These are phyloP conservation scores for Cryomyces minteri DNA, from an alignment of 495 filamentous ascomycete species.

Conservation along the genomic window DNA sequence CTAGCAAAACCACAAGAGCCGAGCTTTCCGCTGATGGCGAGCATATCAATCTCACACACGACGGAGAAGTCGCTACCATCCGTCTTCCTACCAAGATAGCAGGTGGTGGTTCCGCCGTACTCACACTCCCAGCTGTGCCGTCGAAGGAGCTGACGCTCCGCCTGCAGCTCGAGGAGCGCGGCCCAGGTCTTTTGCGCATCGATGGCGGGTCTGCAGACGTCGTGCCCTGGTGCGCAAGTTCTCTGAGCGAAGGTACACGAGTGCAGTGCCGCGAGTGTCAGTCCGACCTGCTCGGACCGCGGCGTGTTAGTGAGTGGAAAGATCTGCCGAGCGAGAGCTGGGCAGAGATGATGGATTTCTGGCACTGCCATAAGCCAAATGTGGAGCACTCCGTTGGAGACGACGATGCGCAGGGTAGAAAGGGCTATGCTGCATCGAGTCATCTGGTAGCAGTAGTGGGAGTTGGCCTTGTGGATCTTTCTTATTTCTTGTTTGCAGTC, in stretches of 20 bases:
- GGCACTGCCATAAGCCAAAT: slow-evolving; percentile 87
- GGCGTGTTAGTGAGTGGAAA: slow-evolving; percentile 51
- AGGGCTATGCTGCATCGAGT: slow-evolving; percentile 62
- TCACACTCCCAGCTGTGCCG: slow-evolving; percentile 18
- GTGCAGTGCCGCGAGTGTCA: slow-evolving; percentile 49
- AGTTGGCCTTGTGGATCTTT: slow-evolving; percentile 61
- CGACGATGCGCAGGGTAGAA: slow-evolving; percentile 28
- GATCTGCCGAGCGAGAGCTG: slow-evolving; percentile 91
- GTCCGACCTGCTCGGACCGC: slow-evolving; percentile 23
- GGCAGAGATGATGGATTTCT: slow-evolving; percentile 99
- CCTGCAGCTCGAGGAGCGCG: slow-evolving; percentile 36
- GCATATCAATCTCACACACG: slow-evolving; percentile 33
- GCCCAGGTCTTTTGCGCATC: slow-evolving; percentile 12
- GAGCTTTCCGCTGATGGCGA: slow-evolving; percentile 29
- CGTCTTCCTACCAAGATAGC: slow-evolving; percentile 45
- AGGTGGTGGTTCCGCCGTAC: slow-evolving; percentile 14
- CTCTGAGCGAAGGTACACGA: slow-evolving; percentile 32
- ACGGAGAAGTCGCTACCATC: slow-evolving; percentile 34
- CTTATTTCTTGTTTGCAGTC: slow-evolving; percentile 50
- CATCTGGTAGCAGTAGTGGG: slow-evolving; percentile 40
- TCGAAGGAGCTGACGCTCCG: slow-evolving; percentile 45
- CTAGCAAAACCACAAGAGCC: slow-evolving; percentile 26
- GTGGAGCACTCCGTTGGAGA: slow-evolving; percentile 23
- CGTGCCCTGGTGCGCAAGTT: slow-evolving; percentile 56
- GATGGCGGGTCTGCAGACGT: slow-evolving; percentile 18